phyloP scores from a whole-genome alignment of 306 rosid species.

The Ochetophila trinervis region DNA sequence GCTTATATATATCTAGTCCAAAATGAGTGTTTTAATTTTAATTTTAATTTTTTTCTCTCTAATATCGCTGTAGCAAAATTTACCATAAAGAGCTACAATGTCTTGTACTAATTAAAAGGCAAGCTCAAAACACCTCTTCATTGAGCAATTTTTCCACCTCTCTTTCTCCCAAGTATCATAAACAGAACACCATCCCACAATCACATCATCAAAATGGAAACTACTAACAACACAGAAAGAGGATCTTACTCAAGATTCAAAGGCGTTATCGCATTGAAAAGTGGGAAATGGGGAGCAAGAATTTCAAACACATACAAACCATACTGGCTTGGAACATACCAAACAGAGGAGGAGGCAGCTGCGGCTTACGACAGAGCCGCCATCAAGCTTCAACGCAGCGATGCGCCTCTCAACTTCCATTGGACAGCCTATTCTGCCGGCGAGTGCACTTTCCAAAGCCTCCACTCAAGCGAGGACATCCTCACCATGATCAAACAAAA shows the following conservation, averaged over 20 bases:
- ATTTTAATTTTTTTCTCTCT: no score
- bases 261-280: not conserved
- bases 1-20: no score
- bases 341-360: conserved; percentile 15
- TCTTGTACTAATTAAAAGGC: no score
- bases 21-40: no score
- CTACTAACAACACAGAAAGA: not conserved
- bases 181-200: no score
- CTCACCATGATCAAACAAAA: conserved; percentile 6
- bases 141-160: no score
- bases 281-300: conserved; percentile 20
- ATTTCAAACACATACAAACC: conserved; percentile 1
- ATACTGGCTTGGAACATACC: conserved; percentile 17
- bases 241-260: not conserved
- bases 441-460: conserved; percentile 18
- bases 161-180: no score
- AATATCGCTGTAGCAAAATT: no score
- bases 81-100: no score
- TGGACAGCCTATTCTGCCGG: not conserved
- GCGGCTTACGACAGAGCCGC: conserved; percentile 14
- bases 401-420: conserved; percentile 15
- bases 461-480: conserved; percentile 6
- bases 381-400: not conserved
- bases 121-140: no score
- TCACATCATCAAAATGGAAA: no score